Evolutionary conservation across 2,329 filamentous ascomycete species (phyloP).

Genomic region (Exophiala xenobiotica): DNA sequence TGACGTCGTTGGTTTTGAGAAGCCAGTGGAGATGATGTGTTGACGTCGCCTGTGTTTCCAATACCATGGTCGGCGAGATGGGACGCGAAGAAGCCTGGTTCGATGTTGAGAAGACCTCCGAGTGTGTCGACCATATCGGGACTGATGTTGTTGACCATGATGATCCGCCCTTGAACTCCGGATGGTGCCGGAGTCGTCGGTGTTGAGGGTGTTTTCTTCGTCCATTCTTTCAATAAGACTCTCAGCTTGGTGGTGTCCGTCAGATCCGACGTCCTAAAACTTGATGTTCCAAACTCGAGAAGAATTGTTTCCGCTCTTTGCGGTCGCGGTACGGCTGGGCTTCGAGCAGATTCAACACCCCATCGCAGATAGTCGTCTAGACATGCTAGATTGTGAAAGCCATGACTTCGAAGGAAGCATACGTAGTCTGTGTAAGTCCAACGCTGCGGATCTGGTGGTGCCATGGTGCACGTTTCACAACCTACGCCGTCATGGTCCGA

Average conservation of each 20-base stretch:
- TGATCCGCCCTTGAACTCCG: slow-evolving; percentile 22
- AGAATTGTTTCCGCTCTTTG: slow-evolving; percentile 23
- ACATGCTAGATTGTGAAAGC: slow-evolving; percentile 27
- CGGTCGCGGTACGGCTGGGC: slow-evolving; percentile 16
- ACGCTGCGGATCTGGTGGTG: slow-evolving; percentile 25
- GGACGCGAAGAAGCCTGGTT: slow-evolving; percentile 26
- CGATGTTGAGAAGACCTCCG: slow-evolving; percentile 26
- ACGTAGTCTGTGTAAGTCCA: slow-evolving; percentile 30
- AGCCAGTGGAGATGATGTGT: slow-evolving; percentile 20
- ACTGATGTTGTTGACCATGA: slow-evolving; percentile 27
- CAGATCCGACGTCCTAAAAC: slow-evolving; percentile 26
- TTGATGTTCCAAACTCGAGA: slow-evolving; percentile 22
- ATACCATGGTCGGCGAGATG: slow-evolving; percentile 22
- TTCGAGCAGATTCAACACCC: slow-evolving; percentile 19
- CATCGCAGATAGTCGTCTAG: slow-evolving; percentile 27
- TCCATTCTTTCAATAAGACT: slow-evolving; percentile 27
- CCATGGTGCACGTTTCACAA: slow-evolving; percentile 27
- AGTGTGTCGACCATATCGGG: slow-evolving; percentile 27
- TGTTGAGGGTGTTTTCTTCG: slow-evolving; percentile 15
- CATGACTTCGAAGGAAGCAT: slow-evolving; percentile 27
- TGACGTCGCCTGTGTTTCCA: slow-evolving; percentile 14
- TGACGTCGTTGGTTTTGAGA: slow-evolving; percentile 23
- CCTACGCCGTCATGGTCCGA: slow-evolving; percentile 8
- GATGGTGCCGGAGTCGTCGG: slow-evolving; percentile 13
- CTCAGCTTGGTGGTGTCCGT: slow-evolving; percentile 25